phyloP scores from a whole-genome alignment of 1,139 yeast species.

The Petasospora rhodanensis region DNA sequence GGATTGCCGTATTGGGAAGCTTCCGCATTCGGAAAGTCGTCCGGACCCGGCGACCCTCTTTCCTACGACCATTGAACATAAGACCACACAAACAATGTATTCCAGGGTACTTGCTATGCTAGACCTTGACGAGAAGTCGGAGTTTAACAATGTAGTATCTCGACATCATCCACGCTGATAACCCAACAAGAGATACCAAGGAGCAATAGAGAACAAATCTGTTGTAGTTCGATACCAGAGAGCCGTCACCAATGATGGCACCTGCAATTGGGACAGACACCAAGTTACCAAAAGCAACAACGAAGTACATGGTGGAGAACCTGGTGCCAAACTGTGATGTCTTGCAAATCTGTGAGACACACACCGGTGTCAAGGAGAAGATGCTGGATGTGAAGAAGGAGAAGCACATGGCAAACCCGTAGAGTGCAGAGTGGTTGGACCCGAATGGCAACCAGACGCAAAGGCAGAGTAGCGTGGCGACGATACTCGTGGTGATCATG shows the following conservation, averaged over 20 bases:
- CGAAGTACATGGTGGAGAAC: conserved; percentile 43
- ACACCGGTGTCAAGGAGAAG: conserved; percentile 42
- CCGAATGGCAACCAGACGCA: conserved; percentile 54
- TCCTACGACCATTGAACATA: no score
- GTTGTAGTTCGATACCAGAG: conserved; percentile 27
- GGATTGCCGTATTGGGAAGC: no score
- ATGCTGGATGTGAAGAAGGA: conserved; percentile 50
- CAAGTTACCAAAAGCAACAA: conserved; percentile 41
- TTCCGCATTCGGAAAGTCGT: no score
- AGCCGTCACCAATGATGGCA: conserved; percentile 39
- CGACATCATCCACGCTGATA: conserved; percentile 29
- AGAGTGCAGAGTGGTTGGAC: conserved; percentile 27
- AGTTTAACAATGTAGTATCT: conserved; percentile 34
- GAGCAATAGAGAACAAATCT: conserved; percentile 37
- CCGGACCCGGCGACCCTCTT: no score
- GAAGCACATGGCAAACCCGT: conserved; percentile 42
- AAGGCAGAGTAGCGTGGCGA: conserved; percentile 39
- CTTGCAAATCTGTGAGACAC: conserved; percentile 41
- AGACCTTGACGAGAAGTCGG: no score
- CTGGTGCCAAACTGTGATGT: conserved; percentile 44
- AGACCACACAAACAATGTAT: no score
- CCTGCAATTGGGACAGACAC: conserved; percentile 50
- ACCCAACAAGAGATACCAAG: conserved; percentile 29
- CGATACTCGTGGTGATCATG: conserved; percentile 38
- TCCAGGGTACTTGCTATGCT: no score